Conservation (phyloP, 1,284 basidiomycete genomes). For the Xanthoconium separans region DNA sequence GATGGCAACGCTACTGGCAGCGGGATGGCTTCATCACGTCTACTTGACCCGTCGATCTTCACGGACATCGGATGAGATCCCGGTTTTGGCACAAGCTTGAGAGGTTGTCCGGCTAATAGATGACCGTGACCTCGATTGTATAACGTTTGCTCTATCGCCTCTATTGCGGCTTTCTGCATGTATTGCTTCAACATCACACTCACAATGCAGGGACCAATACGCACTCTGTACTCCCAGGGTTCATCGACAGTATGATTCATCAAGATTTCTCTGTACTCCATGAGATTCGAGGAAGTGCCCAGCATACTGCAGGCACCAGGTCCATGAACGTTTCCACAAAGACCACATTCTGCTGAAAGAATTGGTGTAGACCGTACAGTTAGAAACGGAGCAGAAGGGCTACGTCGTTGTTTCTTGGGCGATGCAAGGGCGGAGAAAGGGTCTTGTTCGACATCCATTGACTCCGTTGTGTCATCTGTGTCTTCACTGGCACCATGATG, state of each 20-base stretch:
- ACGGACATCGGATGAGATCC: background rate
- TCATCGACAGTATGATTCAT: constrained; percentile 61
- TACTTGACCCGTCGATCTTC: constrained; percentile 1
- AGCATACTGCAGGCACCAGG: constrained; percentile 61
- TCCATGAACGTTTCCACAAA: constrained; percentile 60
- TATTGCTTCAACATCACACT: background rate
- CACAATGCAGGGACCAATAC: constrained; percentile 15
- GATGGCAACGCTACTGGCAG: constrained; percentile 22
- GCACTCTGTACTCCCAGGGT: constrained; percentile 60
- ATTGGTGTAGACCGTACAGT: constrained; percentile 14
- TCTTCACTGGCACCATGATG: constrained; percentile 19
- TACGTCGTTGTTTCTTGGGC: constrained; percentile 12
- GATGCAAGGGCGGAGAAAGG: background rate
- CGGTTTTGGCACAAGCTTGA: constrained; percentile 43
- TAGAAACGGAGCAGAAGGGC: constrained; percentile 2
- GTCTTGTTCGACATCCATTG: constrained; percentile 16
- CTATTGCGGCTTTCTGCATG: constrained; percentile 58
- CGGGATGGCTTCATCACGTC: background rate
- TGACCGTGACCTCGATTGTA: constrained; percentile 50
- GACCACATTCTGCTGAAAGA: constrained; percentile 43
- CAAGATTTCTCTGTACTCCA: constrained; percentile 65
- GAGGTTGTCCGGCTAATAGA: constrained; percentile 60
- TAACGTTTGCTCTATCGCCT: constrained; percentile 63
- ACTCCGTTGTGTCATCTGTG: constrained; percentile 26
- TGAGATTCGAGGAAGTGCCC: constrained; percentile 59